These are phyloP conservation scores for Pseudogymnoascus sp. DNA, from an alignment of 2,329 filamentous ascomycete genomes.

Conservation along the genomic window DNA sequence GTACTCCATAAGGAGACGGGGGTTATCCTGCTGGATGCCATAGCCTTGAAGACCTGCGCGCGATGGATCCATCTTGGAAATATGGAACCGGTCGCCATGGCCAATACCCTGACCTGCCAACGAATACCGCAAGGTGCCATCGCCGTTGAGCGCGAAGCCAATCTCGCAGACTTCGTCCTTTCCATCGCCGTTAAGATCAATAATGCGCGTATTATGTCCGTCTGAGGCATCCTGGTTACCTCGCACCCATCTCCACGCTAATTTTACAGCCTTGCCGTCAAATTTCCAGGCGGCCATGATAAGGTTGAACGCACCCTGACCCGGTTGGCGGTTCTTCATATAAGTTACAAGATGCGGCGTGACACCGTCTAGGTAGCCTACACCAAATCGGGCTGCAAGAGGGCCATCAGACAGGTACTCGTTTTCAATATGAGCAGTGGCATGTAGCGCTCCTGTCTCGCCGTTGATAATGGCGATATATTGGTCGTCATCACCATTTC, in stretches of 20 bases:
- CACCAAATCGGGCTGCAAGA: not conserved
- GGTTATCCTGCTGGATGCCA: not conserved
- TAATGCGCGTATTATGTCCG: not conserved
- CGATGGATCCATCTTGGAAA: conserved; percentile 4
- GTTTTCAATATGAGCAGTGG: not conserved
- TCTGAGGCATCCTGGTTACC: not conserved
- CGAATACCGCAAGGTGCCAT: not conserved
- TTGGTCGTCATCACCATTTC: not conserved
- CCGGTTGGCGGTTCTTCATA: not conserved
- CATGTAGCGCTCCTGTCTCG: not conserved
- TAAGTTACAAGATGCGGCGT: not conserved
- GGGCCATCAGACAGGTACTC: not conserved
- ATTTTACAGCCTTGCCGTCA: not conserved
- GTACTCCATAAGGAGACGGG: not conserved
- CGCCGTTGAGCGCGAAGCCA: not conserved
- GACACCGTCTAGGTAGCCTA: not conserved
- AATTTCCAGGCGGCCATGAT: not conserved
- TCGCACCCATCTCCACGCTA: not conserved
- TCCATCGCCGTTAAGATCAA: not conserved
- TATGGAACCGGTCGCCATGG: not conserved
- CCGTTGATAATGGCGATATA: not conserved
- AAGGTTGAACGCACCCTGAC: not conserved
- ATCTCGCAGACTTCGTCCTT: not conserved
- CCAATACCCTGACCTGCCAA: not conserved
- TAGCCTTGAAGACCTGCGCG: not conserved